Conservation (phyloP, 2,329 filamentous ascomycete genomes). For the Arachnomyces sp. region DNA sequence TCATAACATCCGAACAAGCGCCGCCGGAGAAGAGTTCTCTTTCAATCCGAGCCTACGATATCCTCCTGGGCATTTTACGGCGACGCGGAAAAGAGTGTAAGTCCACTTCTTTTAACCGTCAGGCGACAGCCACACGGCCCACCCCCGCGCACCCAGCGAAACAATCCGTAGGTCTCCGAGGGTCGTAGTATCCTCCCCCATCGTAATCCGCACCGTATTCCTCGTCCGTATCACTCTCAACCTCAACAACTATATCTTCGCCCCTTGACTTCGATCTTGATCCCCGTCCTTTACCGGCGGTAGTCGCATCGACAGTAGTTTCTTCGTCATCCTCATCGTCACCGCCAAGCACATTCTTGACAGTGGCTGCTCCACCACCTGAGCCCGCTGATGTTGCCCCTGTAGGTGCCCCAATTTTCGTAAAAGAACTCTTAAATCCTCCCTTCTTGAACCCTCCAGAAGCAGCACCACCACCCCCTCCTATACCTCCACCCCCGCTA, state of each 20-base stretch:
- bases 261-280: slow-evolving; percentile 11
- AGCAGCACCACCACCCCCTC: slow-evolving; percentile 33
- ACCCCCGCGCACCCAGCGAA: slow-evolving; percentile 27
- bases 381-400: slow-evolving; percentile 9
- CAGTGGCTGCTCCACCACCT: slow-evolving; percentile 20
- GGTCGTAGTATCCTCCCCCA: slow-evolving; percentile 45
- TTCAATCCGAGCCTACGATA: neutral
- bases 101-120: neutral
- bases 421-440: slow-evolving; percentile 73
- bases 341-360: slow-evolving; percentile 37
- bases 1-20: too few relatives aligned
- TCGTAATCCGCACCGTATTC: slow-evolving; percentile 43
- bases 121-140: slow-evolving; percentile 10
- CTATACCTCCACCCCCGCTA: slow-evolving; percentile 19
- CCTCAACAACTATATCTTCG: slow-evolving; percentile 50
- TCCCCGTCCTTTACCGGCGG: slow-evolving; percentile 16
- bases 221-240: slow-evolving; percentile 64
- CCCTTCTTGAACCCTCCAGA: slow-evolving; percentile 63
- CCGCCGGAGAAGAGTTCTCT: slow-evolving; percentile 1
- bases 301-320: slow-evolving; percentile 13
- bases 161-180: slow-evolving; percentile 45
- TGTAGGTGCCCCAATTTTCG: slow-evolving; percentile 33
- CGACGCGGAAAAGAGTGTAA: slow-evolving; percentile 21
- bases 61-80: slow-evolving; percentile 35
- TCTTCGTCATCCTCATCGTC: slow-evolving; percentile 30